Evolutionary conservation across 805 yeast species (phyloP), one percentile per base, ranked within the genome.

Genomic region (Wickerhamomyces canadensis): DNA sequence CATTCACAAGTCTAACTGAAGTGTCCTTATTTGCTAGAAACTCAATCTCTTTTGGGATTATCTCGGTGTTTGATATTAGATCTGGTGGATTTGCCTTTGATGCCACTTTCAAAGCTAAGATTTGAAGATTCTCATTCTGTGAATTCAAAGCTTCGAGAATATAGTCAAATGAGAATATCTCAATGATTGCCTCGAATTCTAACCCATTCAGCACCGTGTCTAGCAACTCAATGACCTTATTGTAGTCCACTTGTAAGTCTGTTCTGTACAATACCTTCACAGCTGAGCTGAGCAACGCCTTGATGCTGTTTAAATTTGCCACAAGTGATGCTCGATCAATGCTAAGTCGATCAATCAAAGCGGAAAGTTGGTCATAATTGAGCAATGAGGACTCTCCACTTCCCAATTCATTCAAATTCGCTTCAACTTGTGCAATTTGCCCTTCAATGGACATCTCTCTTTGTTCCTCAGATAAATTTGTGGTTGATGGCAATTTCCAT

Each of bases 71-170:
- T 6, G 57, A 45, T 1, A 54, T 11, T 15, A 51, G 34, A 27
- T 54, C 58, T 6, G 44, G 40, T 1, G 57, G 57, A 6, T 40
- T 31, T 1, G 58, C 52, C 30, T 32, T 49, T 8, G 48, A 27
- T 9, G 48, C 27, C 17, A 49, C 47, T 31, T 41, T 47, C 28
- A 54, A 10, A 3, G 52, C 52, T 5, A 49, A 24, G 13, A 42
- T 37, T 31, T 51, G 54, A 8, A 52, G 25, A 19, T 45, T 42
- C 14, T 31, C 40, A 21, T 41, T 44, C 0, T 34, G 38, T 2
- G 57, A 45, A 5, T 35, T 24, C 15, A 54, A 37, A 9, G 55
- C 56, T 9, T 48, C 39, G 9, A 48, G 17, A 9, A 54, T n/a
- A 31, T 43, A 35, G 5, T 38, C 43, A 19, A 43, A 19, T 13